Percentiles rank a stretch among this genome's conserved stretches.
Evolutionary conservation across 768 basidiomycete genomes (phyloP).

Genomic region (Kockovaella imperatae): DNA sequence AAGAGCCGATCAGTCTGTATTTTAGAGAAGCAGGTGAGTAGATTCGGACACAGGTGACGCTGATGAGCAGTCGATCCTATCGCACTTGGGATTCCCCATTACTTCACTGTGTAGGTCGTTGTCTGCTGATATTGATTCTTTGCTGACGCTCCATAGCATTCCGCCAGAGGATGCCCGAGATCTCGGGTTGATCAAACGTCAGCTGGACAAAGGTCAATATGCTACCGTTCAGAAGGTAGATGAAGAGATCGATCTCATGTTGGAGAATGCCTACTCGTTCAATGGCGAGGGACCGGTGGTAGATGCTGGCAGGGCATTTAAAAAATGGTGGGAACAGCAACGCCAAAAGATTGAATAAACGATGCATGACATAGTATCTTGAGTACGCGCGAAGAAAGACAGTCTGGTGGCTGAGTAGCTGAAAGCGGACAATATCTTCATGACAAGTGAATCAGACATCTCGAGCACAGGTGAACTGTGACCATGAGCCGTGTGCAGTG

Average conservation of each 20-base stretch:
- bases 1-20: constrained; percentile 56
- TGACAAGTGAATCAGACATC: constrained; percentile 8
- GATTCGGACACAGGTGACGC: constrained; percentile 32
- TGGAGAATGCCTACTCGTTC: constrained; percentile 78
- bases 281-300: constrained; percentile 53
- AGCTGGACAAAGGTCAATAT: constrained; percentile 73
- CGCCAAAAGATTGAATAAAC: constrained; percentile 22
- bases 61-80: constrained; percentile 84
- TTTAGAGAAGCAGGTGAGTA: constrained; percentile 19
- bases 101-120: constrained; percentile 58
- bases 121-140: not conserved
- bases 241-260: constrained; percentile 79
- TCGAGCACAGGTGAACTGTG: constrained; percentile 17
- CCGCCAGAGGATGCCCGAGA: constrained; percentile 80
- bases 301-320: constrained; percentile 26
- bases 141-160: constrained; percentile 49
- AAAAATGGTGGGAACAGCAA: constrained; percentile 32
- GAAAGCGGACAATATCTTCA: not conserved
- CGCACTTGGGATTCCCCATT: constrained; percentile 70
- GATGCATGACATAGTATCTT: not conserved
- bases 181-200: constrained; percentile 68
- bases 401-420: not conserved
- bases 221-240: constrained; percentile 68
- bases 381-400: not conserved
- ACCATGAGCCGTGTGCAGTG: not conserved